Evolutionary conservation across 2,329 filamentous ascomycete genomes (phyloP).

Genomic region (Botrytis pseudocinerea): DNA sequence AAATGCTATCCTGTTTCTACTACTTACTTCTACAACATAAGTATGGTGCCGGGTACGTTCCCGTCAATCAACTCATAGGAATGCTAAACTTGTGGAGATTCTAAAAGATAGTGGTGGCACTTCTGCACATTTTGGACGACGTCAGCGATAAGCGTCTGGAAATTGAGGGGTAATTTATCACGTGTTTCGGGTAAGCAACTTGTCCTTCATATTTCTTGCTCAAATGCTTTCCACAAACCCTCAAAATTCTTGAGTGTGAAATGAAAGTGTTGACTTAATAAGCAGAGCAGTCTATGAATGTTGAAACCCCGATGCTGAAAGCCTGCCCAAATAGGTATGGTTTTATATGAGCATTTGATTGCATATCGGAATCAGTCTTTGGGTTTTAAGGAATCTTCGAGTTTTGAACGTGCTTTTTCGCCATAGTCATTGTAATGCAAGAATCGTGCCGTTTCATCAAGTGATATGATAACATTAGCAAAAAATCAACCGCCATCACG

Average conservation of each 20-base stretch:
- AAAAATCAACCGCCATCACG: neutral
- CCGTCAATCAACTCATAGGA: constrained; percentile 10
- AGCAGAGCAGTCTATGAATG: neutral
- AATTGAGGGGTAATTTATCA: constrained; percentile 17
- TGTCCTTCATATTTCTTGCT: neutral
- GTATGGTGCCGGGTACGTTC: neutral
- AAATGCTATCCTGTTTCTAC: neutral
- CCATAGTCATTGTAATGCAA: neutral
- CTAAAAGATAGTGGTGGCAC: neutral
- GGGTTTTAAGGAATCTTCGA: neutral
- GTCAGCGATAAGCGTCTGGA: constrained; percentile 7
- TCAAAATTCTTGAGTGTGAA: neutral
- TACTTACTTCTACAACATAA: neutral
- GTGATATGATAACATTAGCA: neutral
- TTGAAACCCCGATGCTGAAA: neutral
- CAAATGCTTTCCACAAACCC: neutral
- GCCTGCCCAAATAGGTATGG: neutral
- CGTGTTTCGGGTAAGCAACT: neutral
- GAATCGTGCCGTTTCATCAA: neutral
- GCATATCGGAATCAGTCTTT: neutral
- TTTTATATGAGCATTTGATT: neutral
- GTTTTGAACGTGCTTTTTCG: neutral
- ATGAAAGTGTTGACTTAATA: neutral
- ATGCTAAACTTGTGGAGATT: constrained; percentile 7
- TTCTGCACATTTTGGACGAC: constrained; percentile 7